These are phyloP conservation scores for Magnusiomyces clavatus DNA, from an alignment of 1,139 yeast species.

Conservation along the genomic window DNA sequence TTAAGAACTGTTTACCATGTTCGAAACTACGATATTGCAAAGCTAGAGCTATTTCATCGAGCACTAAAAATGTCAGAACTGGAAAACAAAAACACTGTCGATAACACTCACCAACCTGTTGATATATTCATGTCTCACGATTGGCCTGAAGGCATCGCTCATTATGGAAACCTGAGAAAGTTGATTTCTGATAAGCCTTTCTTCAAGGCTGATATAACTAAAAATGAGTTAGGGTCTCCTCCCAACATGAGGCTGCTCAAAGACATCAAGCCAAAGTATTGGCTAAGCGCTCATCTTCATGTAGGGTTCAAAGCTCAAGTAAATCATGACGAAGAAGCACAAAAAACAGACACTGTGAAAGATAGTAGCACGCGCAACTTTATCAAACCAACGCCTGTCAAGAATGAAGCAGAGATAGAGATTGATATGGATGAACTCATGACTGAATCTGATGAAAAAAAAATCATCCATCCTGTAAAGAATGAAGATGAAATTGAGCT, in stretches of 20 bases:
- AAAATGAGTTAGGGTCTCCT: conserved; percentile 66
- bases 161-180: conserved; percentile 47
- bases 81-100: not conserved
- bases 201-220: conserved; percentile 55
- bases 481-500: conserved; percentile 20
- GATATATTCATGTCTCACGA: conserved; percentile 75
- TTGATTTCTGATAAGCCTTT: conserved; percentile 57
- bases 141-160: conserved; percentile 84
- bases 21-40: conserved; percentile 54
- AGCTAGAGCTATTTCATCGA: conserved; percentile 37
- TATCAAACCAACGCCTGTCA: conserved; percentile 40
- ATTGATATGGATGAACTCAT: conserved; percentile 12
- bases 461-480: not conserved
- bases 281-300: conserved; percentile 92
- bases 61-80: not conserved
- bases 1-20: conserved; percentile 67
- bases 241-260: conserved; percentile 51
- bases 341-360: conserved; percentile 15
- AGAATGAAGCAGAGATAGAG: conserved; percentile 20
- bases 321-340: conserved; percentile 33
- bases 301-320: conserved; percentile 57
- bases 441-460: not conserved
- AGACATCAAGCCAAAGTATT: conserved; percentile 52
- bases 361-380: conserved; percentile 38
- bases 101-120: conserved; percentile 16